A percentile compares a stretch with the other conserved stretches of the same genome.
Evolutionary conservation across 2,329 filamentous ascomycete genomes (phyloP).

Genomic region (Penicillium sp.): DNA sequence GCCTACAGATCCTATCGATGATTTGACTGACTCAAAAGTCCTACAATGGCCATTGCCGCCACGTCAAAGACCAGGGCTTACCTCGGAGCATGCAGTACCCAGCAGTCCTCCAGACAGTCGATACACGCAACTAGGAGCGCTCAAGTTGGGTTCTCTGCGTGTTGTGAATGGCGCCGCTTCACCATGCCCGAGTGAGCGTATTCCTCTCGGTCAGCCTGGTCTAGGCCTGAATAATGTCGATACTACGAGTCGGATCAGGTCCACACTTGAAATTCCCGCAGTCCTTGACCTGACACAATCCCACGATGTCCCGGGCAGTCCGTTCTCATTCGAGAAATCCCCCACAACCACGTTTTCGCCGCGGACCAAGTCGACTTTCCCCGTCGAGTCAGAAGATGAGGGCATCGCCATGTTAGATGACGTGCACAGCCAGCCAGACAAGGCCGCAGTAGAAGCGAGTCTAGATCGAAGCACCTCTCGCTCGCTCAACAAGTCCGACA

Average conservation of each 20-base stretch:
- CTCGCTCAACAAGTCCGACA: conserved; percentile 38
- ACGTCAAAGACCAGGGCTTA: conserved; percentile 13
- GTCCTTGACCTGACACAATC: conserved; percentile 16
- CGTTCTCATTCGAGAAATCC: conserved; percentile 39
- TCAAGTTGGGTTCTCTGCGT: conserved; percentile 44
- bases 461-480: conserved; percentile 21
- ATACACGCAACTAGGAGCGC: conserved; percentile 44
- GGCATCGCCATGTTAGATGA: conserved; percentile 23
- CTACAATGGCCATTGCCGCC: conserved; percentile 26
- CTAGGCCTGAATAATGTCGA: conserved; percentile 18
- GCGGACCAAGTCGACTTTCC: conserved; percentile 13
- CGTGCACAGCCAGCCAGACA: conserved; percentile 12
- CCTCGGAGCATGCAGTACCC: conserved; percentile 18
- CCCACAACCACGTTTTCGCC: conserved; percentile 22
- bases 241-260: conserved; percentile 6
- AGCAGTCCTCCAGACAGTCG: conserved; percentile 32
- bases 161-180: conserved; percentile 44
- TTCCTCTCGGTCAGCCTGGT: conserved; percentile 22
- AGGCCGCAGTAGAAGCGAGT: conserved; percentile 10
- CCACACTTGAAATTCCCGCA: conserved; percentile 23
- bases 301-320: conserved; percentile 32
- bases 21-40: conserved; percentile 10
- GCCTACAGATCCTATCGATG: conserved; percentile 12
- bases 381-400: conserved; percentile 25
- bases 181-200: conserved; percentile 39